A percentile compares a stretch with the other conserved stretches of the same genome.
These are phyloP conservation scores for Escallonia herrerae DNA, from an alignment of 129 eudicot species.

Conservation along the genomic window DNA sequence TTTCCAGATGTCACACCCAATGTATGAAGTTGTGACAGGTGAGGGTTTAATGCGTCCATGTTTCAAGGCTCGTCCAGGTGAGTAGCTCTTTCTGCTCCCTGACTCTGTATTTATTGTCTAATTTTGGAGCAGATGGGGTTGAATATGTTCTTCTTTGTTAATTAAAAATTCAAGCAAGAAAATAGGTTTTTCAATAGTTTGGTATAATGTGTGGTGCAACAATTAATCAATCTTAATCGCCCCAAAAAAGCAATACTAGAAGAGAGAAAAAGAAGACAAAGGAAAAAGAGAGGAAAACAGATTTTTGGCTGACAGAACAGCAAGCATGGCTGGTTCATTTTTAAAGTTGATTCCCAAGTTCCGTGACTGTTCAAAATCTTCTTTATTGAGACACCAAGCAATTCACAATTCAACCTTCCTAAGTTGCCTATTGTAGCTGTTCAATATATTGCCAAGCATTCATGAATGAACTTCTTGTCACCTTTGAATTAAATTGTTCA, in stretches of 20 bases:
- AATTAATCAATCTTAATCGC: too few species aligned
- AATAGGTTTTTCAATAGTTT: too few species aligned
- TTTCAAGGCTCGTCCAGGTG: slow-evolving; percentile 83
- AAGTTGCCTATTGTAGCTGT: neutral
- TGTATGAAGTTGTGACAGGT: slow-evolving; percentile 91
- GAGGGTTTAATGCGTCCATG: slow-evolving; percentile 97
- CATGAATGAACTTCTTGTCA: neutral
- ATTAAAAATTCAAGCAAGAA: too few species aligned
- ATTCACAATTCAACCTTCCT: neutral
- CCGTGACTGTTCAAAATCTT: neutral
- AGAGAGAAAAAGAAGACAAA: neutral
- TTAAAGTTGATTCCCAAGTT: neutral
- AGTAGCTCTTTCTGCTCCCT: neutral
- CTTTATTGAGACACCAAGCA: neutral
- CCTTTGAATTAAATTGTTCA: neutral
- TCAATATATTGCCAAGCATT: neutral
- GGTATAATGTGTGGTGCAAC: too few species aligned
- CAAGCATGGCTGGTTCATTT: neutral
- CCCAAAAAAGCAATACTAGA: too few species aligned
- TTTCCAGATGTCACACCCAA: slow-evolving; percentile 92
- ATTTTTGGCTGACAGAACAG: too few species aligned
- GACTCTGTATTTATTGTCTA: neutral
- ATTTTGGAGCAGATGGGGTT: neutral
- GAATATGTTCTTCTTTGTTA: too few species aligned
- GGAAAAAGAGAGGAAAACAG: neutral